Base-by-base conservation (phyloP, 148 eudicot species). In the Fallopia convolvulus region DNA sequence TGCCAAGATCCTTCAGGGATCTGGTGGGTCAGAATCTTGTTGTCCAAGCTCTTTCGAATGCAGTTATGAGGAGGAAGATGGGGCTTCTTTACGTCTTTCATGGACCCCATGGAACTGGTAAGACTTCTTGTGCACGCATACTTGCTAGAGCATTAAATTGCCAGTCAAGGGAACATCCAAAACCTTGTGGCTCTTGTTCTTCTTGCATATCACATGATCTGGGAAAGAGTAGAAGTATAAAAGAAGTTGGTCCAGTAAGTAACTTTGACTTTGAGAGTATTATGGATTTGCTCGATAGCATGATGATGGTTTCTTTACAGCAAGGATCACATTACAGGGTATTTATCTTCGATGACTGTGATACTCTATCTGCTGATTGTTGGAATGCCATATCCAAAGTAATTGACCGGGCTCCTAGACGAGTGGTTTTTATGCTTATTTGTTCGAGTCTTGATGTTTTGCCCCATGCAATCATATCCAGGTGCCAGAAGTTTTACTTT, bases 401-500 rank as follows among this genome's bases (percentile, higher is more conserved):
- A 77, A 86, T 91, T 76, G 97, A 95, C 78, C 92, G 90, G 77
- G 89, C 94, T 77, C 97, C 97, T 11, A 89, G 94, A 78, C 90
- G 88, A 66, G 85, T 95, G 75, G 97, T 95, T 79, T 89, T 95
- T 78, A 81, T 95, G 77, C 90, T 94, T 80, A 86, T 92, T 71
- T 81, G 91, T 87, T 95, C 97, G 5, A 89, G 89, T 84, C 90
- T 95, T 79, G 97, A 93, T 84, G 89, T 86, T 76, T 82, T 95
- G 83, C 99, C 99, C 70, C 97, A 93, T 81, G 83, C 87, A 65
- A 85, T 95, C 80, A 85, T 90, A 82, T 91, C 97, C 68, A 91
- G 97, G 89, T 95, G 99, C 82, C 97, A 91, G 88, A 95, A 91
- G 75, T 92, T 95, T 85, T 92, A 90, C 86, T 93, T 95, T 79